Percentiles rank a stretch among this genome's conserved stretches.
These are phyloP conservation scores for Serendipita indica DNA, from an alignment of 768 basidiomycete species.

Conservation along the genomic window DNA sequence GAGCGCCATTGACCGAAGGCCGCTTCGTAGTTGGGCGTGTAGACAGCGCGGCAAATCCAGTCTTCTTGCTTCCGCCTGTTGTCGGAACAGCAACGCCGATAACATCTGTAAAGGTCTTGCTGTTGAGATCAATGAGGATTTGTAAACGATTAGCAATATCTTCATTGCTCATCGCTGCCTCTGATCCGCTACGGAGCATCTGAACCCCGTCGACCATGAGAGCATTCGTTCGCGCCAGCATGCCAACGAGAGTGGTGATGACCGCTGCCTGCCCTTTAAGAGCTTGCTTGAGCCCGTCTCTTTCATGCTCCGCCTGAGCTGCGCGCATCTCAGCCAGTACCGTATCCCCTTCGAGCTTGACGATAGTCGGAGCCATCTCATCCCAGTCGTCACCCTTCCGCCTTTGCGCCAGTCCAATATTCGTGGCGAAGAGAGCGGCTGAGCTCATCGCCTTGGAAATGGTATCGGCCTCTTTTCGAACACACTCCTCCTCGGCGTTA, in stretches of 20 bases:
- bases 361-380: slow-evolving; percentile 48
- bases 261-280: slow-evolving; percentile 50
- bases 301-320: slow-evolving; percentile 47
- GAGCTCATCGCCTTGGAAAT: slow-evolving; percentile 48
- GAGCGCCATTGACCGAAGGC: slow-evolving; percentile 34
- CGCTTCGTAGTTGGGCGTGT: slow-evolving; percentile 36
- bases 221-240: slow-evolving; percentile 65
- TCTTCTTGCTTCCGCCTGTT: slow-evolving; percentile 8
- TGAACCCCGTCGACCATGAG: slow-evolving; percentile 45
- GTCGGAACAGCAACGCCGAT: slow-evolving; percentile 52
- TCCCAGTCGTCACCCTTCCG: slow-evolving; percentile 66
- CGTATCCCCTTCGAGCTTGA: slow-evolving; percentile 53
- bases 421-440: slow-evolving; percentile 69
- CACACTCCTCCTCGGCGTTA: slow-evolving; percentile 50
- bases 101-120: slow-evolving; percentile 49
- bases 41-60: slow-evolving; percentile 32
- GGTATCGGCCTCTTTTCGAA: slow-evolving; percentile 21
- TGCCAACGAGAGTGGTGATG: slow-evolving; percentile 57
- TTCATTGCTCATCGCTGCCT: slow-evolving; percentile 29
- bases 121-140: slow-evolving; percentile 48
- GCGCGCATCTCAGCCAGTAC: slow-evolving; percentile 59
- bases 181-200: slow-evolving; percentile 29
- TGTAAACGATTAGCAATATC: slow-evolving; percentile 38
- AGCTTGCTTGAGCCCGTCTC: slow-evolving; percentile 46
- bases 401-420: slow-evolving; percentile 64